Base-by-base conservation (phyloP, 208 protist genomes). In the Angomonas deanei region DNA sequence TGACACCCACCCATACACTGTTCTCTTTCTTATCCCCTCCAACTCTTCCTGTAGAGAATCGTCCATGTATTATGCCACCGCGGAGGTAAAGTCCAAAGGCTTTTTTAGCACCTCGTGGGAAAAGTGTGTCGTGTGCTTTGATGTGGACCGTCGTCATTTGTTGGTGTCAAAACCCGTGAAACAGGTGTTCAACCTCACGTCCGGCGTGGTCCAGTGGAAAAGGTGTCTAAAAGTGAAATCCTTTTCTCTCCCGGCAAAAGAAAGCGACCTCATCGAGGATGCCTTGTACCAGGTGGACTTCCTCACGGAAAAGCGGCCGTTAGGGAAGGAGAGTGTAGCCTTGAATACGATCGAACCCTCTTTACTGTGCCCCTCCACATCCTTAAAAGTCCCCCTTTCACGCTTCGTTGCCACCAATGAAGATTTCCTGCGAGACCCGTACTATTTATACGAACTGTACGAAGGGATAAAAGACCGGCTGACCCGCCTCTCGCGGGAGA, bases 191-290 rank as follows among this genome's bases (percentile, higher is more conserved):
- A 19, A 31, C 28, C 28, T 55, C 46, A 53, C 23, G 24, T 61
- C 47, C 47, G 66, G 67, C 0, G 64, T 66, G 0, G 61, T 86
- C 46, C 34, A 38, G 62, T 90, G 84, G 80, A 72, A 73, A 30
- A 84, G 82, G 54, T 87, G 87, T 63, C 70, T 86, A 11, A 86
- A 87, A 66, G 69, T 90, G 32, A 66, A 76, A 60, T 69, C 65
- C 53, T 72, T 90, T 3, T 50, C 74, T 21, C n/a, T 61, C 13
- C 63, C 80, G 0, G 78, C 68, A 32, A 76, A 74, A 48, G 77
- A 83, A 48, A 76, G 87, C 53, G 46, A 61, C 46, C 87, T 17
- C 28, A 3, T 17, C 1, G 17, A 2, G 49, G 21, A 49, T 17
- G 64, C 70, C 36, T 47, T 68, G 32, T 70, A 64, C 11, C 30